Conservation (phyloP, 2,329 filamentous ascomycete genomes). For the Emergomyces orientalis region DNA sequence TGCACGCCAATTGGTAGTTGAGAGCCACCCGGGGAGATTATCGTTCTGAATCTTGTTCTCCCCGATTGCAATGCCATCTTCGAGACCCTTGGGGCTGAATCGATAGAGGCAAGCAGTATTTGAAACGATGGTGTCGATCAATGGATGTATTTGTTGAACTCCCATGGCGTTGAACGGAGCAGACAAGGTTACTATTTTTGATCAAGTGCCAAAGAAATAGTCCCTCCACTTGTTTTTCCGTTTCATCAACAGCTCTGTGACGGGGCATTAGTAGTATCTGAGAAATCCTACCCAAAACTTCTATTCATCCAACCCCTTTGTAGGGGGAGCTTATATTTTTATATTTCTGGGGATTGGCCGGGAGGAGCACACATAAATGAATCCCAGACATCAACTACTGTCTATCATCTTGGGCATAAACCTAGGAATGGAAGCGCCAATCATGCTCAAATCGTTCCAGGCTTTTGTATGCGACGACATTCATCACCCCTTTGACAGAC, state of each 20-base stretch:
- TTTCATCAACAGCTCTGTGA: neutral
- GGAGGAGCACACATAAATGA: neutral
- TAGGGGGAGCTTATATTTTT: too few relatives aligned
- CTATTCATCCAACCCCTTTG: too few relatives aligned
- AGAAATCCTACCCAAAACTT: too few relatives aligned
- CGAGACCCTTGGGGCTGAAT: neutral
- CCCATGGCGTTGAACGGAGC: neutral
- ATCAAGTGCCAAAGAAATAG: neutral
- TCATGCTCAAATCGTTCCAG: neutral
- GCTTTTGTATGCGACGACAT: neutral
- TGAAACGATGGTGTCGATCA: neutral
- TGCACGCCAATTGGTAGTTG: neutral
- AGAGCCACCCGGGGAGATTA: neutral
- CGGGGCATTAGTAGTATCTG: too few relatives aligned
- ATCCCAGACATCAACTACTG: neutral
- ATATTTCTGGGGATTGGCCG: neutral
- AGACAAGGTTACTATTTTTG: neutral
- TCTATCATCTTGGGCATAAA: neutral
- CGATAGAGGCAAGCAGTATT: neutral
- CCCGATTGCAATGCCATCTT: neutral
- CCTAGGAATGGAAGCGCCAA: neutral
- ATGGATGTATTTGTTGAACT: neutral
- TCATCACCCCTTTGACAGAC: neutral
- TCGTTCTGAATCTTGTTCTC: neutral
- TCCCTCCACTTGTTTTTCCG: neutral